Base-by-base conservation (phyloP, 2,329 filamentous ascomycete species). In the Coleophoma cylindrospora region DNA sequence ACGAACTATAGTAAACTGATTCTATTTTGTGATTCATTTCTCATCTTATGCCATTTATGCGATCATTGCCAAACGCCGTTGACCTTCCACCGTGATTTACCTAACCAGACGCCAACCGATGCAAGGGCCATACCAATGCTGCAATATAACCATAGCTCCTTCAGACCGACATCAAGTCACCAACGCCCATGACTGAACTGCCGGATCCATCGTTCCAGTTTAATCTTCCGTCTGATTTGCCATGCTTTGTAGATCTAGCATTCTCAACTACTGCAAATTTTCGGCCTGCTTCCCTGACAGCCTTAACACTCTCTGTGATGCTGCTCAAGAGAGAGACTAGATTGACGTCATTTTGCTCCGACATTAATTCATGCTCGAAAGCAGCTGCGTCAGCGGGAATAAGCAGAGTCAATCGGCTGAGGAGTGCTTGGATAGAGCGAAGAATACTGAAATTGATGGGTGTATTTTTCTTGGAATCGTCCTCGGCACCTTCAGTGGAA, bases 391-490 rank as follows among this genome's bases (percentile, higher is more conserved):
- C 78, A 2, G 85, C 61, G 3, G 92, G 90, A 4, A 86, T 83
- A 48, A 96, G 79, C 15, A 97, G 84, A 37, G 87, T 87, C 27
- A 96, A 79, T 47, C 92, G 87, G 45, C 86, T 86, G 54, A 96
- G 80, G 38, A 96, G 84, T 2, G 91, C 87, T 62, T 91, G 88
- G 55, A 96, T 90, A 56, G 89, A 89, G 54, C 94, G 90, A 33
- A 99, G 82, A 40, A 96, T 84, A 2, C 83, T 78, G 62, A 90
- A 80, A 7, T 89, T 60, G 41, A 61, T 57, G n/a, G 57, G 56
- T 19, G 57, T 59, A 22, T 60, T 56, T 32, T 60, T 55, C 44
- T 60, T 54, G n/a, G 53, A 51, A 21, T 52, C 54, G 40, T 50
- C 53, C 43, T 63, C 62, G 36, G 48, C 48, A 58, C 50, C 58